Base-by-base conservation (phyloP, 768 basidiomycete species). In the Boletus patriciae region DNA sequence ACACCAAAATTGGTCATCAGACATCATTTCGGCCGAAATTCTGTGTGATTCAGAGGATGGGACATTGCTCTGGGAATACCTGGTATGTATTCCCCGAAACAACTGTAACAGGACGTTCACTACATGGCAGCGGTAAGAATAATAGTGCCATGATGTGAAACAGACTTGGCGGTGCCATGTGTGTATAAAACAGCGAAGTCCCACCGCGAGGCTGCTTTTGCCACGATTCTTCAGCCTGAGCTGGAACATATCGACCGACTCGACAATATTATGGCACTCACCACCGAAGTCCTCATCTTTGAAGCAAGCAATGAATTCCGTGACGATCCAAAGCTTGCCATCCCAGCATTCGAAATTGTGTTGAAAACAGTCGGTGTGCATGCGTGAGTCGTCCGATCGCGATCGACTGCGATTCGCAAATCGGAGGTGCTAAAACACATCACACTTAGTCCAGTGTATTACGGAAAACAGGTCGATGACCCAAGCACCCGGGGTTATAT, bases 261-360 rank as follows among this genome's bases (percentile, higher is more conserved):
- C 23, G 6, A 46, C 21, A 25, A 25, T 25, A 33, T 16, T 31
- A 66, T 65, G 64, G 4, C 57, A 31, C 41, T 46, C 46, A 70
- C 66, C 15, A 69, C 66, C 16, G 67, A 69, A 33, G 10, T 69
- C 19, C 9, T 68, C 42, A 50, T 66, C 31, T 66, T 69, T 31
- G 46, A 65, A 18, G 23, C 68, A 6, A 56, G 27, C 27, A 46
- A 57, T 3, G 56, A 9, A 2, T 50, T 57, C 41, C 60, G 54
- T 16, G n/a, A 46, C 6, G 27, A 68, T n/a, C 34, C 54, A 10
- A 15, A 3, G 6, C 10, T 63, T 25, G 21, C 25, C 23, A 36
- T 5, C 13, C 44, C 51, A 45, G 62, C 57, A 6, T 54, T 55
- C 46, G 7, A 64, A 1, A 12, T 59, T 1, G 62, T 52, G n/a